Base-by-base conservation (phyloP, 129 eudicot species). In the Tagetes patula region DNA sequence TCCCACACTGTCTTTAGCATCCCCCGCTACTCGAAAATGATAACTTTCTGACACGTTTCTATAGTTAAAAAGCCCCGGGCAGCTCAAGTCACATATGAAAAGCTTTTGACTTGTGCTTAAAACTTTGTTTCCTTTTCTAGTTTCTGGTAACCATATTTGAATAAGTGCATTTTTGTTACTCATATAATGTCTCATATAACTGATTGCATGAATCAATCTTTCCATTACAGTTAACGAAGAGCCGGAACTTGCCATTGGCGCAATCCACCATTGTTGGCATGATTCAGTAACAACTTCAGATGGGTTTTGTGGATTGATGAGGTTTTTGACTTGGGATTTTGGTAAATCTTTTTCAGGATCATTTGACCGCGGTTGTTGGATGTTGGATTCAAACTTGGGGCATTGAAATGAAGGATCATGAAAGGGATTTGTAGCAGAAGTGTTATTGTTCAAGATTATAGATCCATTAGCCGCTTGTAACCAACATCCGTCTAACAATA, bases 401-500 rank as follows among this genome's bases (percentile, higher is more conserved):
- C 95, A 87, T 10, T 47, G 47, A 70, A 80, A 82, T 8, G 96
- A 82, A 68, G 96, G 84, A 6, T 85, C 88, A 30, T 87, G 85
- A 39, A 83, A 81, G 7, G 88, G 65, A 73, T 66, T 65, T 20
- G 27, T 0, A 20, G 27, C 27, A 20, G 27, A 20, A 47, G 72
- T 77, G 33, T 83, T 78, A 45, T 83, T 79, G 55, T 80, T 80
- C 33, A 84, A 67, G 81, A 82, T 79, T 50, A 83, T 89, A 34
- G 91, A 89, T 76, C 82, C 96, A 72, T 87, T 82, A 7, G 81
- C 72, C 30, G 96, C 76, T 74, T 88, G 92, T 55, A 89, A 79
- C 96, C 98, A 92, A 81, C 96, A 92, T 69, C 96, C 98, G 66
- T 87, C 98, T 45, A 82, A 65, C 65, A 92, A 81, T 13, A 92